Evolutionary conservation across 2,329 filamentous ascomycete genomes (phyloP).

Genomic region (Paraphaeosphaeria sporulosa): DNA sequence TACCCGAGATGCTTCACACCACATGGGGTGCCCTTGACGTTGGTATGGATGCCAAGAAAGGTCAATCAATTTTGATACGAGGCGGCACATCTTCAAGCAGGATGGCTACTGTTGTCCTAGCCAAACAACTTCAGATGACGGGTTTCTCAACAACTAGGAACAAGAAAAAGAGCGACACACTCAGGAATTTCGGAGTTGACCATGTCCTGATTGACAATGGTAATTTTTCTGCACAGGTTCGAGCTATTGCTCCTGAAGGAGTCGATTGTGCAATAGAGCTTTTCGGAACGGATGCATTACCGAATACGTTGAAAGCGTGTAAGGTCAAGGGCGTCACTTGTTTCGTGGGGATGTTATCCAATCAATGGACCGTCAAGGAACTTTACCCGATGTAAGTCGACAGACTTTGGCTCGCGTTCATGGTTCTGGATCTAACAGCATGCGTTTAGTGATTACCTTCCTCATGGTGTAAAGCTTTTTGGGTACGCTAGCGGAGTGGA

Average conservation of each 20-base stretch:
- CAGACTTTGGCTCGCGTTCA: background rate
- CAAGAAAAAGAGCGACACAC: conserved; percentile 6
- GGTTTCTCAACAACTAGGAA: conserved; percentile 1
- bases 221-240: too few relatives aligned
- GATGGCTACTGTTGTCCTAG: conserved; percentile 10
- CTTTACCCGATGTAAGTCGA: conserved; percentile 9
- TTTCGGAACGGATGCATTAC: conserved; percentile 9
- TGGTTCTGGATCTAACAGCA: background rate
- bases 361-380: conserved; percentile 9
- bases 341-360: conserved; percentile 6
- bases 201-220: conserved; percentile 8
- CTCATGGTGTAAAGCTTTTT: background rate
- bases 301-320: conserved; percentile 10
- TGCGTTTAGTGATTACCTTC: conserved; percentile 6
- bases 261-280: conserved; percentile 11
- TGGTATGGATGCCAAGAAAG: conserved; percentile 47
- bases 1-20: too few relatives aligned
- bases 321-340: conserved; percentile 5
- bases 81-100: conserved; percentile 59
- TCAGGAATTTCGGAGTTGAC: conserved; percentile 5
- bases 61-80: conserved; percentile 57
- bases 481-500: conserved; percentile 6
- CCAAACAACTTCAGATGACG: conserved; percentile 4
- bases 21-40: conserved; percentile 54
- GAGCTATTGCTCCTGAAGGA: too few relatives aligned